Evolutionary conservation across 257 asterid species (phyloP), one percentile per base, ranked within the genome.

Genomic region (Nicotiana tomentosiformis): DNA sequence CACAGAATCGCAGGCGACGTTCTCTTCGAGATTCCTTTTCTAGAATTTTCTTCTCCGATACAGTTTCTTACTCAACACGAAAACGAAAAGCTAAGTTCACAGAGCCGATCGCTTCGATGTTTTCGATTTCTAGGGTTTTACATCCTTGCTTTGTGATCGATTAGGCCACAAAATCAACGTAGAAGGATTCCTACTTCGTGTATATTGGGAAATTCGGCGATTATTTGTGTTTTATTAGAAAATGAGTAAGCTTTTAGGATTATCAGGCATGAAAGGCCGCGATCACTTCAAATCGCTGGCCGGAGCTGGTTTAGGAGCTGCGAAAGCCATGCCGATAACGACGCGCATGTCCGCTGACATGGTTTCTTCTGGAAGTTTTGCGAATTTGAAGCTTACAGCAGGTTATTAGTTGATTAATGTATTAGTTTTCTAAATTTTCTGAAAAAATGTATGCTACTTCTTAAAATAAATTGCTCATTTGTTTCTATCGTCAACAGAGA

Each of bases 301-400:
- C 37, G 91, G 89, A 76, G 83, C 92, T 58, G 83, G 79, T 77
- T 80, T 91, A 30, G 92, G 91, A 87, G 88, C 89, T 80, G 86
- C 86, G 61, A 92, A 90, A 87, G 81, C 86, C 29, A 78, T 78
- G 53, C 66, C 95, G 10, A 86, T 53, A 84, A 85, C 93, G 77
- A 85, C 93, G 77, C 89, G 87, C 8, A 83, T 84, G 70, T 78
- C 94, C 26, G 69, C 91, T 20, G 93, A 90, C 39, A 89, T 97
- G 15, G 85, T 83, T 88, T 85, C 95, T 46, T 37, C 88, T 2
- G 97, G 99, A 86, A 94, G 94, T 87, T 92, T 94, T 83, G 91
- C 93, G 58, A 94, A 90, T 86, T 90, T 96, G 90, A 94, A 92
- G 91, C 93, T 91, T 62, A 89, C 99, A 60, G 99, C 99, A 87